phyloP scores from a whole-genome alignment of 2,329 filamentous ascomycete species.

The Ophiostoma fasciatum region DNA sequence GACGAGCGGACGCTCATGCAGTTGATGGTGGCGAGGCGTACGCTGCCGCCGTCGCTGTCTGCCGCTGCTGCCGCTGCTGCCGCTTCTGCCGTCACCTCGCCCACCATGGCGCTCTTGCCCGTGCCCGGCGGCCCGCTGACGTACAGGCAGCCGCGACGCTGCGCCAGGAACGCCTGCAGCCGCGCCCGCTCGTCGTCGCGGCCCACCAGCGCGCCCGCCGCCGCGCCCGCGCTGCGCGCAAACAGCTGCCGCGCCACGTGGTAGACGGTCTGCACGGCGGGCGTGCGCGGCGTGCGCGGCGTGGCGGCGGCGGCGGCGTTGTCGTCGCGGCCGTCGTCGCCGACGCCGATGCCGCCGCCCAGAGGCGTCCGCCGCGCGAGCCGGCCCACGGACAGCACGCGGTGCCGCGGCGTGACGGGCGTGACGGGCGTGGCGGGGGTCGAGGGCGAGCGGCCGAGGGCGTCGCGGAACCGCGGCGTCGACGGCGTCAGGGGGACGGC shows the following conservation, averaged over 20 bases:
- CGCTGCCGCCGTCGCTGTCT: slow-evolving; percentile 32
- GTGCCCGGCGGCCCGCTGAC: slow-evolving; percentile 93
- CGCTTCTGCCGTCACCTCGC: slow-evolving; percentile 65
- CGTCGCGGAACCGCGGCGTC: slow-evolving; percentile 69
- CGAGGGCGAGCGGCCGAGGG: slow-evolving; percentile 25
- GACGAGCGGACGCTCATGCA: slow-evolving; percentile 93
- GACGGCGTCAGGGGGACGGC: slow-evolving; percentile 50
- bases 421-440: slow-evolving; percentile 25
- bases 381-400: slow-evolving; percentile 62
- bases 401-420: slow-evolving; percentile 69
- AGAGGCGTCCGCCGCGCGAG: slow-evolving; percentile 63
- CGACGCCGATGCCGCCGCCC: too few species aligned
- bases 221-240: slow-evolving; percentile 58
- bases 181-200: slow-evolving; percentile 55
- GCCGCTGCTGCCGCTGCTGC: too few species aligned
- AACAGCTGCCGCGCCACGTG: slow-evolving; percentile 80
- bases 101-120: slow-evolving; percentile 89
- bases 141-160: slow-evolving; percentile 59
- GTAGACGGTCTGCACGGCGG: slow-evolving; percentile 63
- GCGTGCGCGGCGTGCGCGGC: slow-evolving; percentile 46
- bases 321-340: too few species aligned
- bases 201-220: slow-evolving; percentile 61
- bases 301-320: slow-evolving; percentile 1
- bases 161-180: slow-evolving; percentile 53
- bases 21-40: slow-evolving; percentile 73